A percentile compares a stretch with the other conserved stretches of the same genome.
phyloP scores from a whole-genome alignment of 495 filamentous ascomycete genomes.

The Hypoxylon crocopeplum region DNA sequence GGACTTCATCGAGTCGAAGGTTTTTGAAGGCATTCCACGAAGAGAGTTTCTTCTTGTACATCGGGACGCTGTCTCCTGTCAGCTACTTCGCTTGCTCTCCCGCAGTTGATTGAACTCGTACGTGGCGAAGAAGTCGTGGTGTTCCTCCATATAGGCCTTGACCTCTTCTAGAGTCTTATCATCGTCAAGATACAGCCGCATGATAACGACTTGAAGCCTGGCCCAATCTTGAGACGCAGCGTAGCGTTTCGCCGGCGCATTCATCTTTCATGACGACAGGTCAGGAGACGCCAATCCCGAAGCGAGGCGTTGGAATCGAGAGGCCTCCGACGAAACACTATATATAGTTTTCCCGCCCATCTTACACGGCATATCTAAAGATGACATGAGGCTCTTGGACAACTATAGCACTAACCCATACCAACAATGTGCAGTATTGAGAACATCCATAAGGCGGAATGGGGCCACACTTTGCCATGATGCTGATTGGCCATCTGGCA shows the following conservation, averaged over 20 bases:
- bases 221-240: slow-evolving; percentile 40
- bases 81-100: slow-evolving; percentile 8
- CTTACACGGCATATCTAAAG: slow-evolving; percentile 4
- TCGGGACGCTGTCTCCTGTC: slow-evolving; percentile 33
- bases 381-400: slow-evolving; percentile 11
- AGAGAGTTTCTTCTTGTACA: slow-evolving; percentile 44
- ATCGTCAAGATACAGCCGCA: slow-evolving; percentile 39
- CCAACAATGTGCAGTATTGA: slow-evolving; percentile 9
- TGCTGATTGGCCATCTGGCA: slow-evolving; percentile 32
- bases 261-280: slow-evolving; percentile 30
- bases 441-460: slow-evolving; percentile 31
- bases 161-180: slow-evolving; percentile 44
- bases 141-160: slow-evolving; percentile 41
- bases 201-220: slow-evolving; percentile 34
- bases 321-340: slow-evolving; percentile 29
- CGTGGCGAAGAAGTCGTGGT: slow-evolving; percentile 42
- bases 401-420: slow-evolving; percentile 6
- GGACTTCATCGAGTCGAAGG: slow-evolving; percentile 41
- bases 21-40: slow-evolving; percentile 44
- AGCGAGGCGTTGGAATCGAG: slow-evolving; percentile 8
- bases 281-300: slow-evolving; percentile 19
- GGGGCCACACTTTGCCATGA: slow-evolving; percentile 3
- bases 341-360: slow-evolving; percentile 23
- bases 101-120: slow-evolving; percentile 21
- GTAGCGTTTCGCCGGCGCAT: slow-evolving; percentile 27